Evolutionary conservation across 768 basidiomycete genomes (phyloP), one percentile per base, ranked within the genome.

Genomic region (Chalciporus piperatus): DNA sequence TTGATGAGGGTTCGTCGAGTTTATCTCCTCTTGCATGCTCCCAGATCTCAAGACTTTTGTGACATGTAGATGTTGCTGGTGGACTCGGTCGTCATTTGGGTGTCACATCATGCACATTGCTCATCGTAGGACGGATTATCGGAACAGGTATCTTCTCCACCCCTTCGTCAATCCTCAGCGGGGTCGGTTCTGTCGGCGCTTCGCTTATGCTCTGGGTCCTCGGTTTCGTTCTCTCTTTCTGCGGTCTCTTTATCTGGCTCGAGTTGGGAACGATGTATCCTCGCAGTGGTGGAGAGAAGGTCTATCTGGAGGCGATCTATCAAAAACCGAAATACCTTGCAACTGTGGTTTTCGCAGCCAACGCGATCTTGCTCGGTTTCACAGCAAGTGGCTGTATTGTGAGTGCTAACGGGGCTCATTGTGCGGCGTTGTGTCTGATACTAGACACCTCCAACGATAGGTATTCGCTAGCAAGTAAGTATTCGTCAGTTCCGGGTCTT

Each of bases 111-210:
- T 82, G 80, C 53, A 82, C 81, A 0, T 73, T 82, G 56, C 69
- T 81, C 17, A 81, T 81, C 32, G 74, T 82, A 23, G 81, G 81
- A 0, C 72, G 74, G 22, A 80, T 84, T 51, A 82, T 83, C 55
- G 81, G 82, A 0, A 84, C 82, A 0, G 82, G 81, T n/a, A 83
- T 84, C 52, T 84, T 83, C 67, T 80, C 80, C 1, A 83, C 82
- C 0, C 83, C 82, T 0, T 81, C 81, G 0, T 78, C 78, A 1
- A 83, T 84, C 58, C 73, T 84, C 27, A 71, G 65, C 0, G 77
- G 79, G 0, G 82, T 83, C 0, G 78, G 77, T 12, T 82, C 80
- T 6, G 68, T 83, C 16, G 83, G 82, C 17, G 81, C 82, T 1
- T 82, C 81, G 0, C 67, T 84, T 44, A 76, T 84, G 75, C 76